These are phyloP conservation scores for grape (Vitis vinifera) DNA, from an alignment of 164 flowering plant genomes.

Conservation along the genomic window DNA sequence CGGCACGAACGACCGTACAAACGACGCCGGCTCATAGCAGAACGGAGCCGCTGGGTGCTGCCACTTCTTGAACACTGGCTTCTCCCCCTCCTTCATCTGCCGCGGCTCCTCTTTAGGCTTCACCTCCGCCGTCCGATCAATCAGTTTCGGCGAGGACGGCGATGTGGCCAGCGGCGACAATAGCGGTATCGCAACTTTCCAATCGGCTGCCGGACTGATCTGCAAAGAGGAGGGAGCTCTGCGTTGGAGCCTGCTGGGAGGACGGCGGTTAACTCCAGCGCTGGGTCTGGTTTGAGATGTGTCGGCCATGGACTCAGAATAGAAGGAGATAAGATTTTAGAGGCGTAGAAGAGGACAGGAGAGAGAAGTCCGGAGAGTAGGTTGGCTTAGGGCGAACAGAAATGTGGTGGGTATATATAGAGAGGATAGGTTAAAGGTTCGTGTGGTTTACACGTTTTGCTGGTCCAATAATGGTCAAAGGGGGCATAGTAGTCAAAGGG, in stretches of 20 bases:
- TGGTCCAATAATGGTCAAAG: neutral
- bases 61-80: conserved; percentile 54
- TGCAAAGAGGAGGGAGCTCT: conserved; percentile 77
- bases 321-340: neutral
- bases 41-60: conserved; percentile 83
- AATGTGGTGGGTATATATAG: neutral
- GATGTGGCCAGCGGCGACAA: conserved; percentile 66
- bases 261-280: conserved; percentile 8
- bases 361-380: neutral
- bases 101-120: conserved; percentile 14
- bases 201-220: conserved; percentile 46
- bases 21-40: conserved; percentile 39
- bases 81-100: conserved; percentile 23
- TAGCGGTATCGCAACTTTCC: conserved; percentile 89
- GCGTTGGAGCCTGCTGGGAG: conserved; percentile 51
- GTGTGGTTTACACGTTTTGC: conserved; percentile 2
- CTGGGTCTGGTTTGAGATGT: conserved; percentile 9
- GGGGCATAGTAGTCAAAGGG: no score
- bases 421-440: neutral
- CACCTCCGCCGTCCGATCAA: conserved; percentile 19
- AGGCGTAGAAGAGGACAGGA: conserved; percentile 6
- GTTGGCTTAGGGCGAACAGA: neutral
- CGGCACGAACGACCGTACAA: conserved; percentile 30
- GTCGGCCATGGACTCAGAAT: conserved; percentile 26
- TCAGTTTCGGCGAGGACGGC: conserved; percentile 30